Conservation (phyloP, 768 basidiomycete species). For the Boletus vinaceobasis region DNA sequence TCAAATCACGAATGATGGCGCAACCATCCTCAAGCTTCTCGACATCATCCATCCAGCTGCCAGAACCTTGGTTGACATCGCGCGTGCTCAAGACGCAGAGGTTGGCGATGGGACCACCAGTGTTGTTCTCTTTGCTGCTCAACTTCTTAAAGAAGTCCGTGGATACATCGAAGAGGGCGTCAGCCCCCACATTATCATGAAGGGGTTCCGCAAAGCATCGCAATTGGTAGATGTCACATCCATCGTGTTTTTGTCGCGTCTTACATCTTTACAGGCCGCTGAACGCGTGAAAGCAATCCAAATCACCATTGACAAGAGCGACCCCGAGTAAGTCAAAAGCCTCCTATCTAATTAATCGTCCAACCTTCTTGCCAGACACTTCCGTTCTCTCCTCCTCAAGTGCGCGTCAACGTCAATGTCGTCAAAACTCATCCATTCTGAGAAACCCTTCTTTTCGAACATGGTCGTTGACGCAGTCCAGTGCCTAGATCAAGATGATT, state of each 20-base stretch:
- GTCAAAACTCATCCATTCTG: constrained; percentile 96
- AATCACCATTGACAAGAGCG: constrained; percentile 81
- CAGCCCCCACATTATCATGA: constrained; percentile 96
- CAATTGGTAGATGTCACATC: constrained; percentile 60
- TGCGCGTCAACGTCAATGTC: constrained; percentile 99
- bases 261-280: constrained; percentile 54
- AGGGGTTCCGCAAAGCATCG: constrained; percentile 86
- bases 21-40: constrained; percentile 94
- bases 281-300: constrained; percentile 88
- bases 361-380: constrained; percentile 52
- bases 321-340: constrained; percentile 71
- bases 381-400: constrained; percentile 91
- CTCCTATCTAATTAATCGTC: neutral
- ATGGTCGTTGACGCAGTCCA: constrained; percentile 99
- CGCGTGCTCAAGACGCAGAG: constrained; percentile 96
- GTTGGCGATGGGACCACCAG: constrained; percentile 98
- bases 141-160: constrained; percentile 89
- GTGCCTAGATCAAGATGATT: constrained; percentile 86
- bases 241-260: constrained; percentile 7
- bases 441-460: constrained; percentile 97
- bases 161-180: constrained; percentile 95
- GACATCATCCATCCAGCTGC: constrained; percentile 99
- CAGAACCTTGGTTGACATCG: constrained; percentile 96
- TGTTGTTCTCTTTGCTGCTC: constrained; percentile 91
- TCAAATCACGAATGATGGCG: constrained; percentile 99